Conservation (phyloP, 1,284 basidiomycete genomes). For the Austroboletus novae-zelandiae region DNA sequence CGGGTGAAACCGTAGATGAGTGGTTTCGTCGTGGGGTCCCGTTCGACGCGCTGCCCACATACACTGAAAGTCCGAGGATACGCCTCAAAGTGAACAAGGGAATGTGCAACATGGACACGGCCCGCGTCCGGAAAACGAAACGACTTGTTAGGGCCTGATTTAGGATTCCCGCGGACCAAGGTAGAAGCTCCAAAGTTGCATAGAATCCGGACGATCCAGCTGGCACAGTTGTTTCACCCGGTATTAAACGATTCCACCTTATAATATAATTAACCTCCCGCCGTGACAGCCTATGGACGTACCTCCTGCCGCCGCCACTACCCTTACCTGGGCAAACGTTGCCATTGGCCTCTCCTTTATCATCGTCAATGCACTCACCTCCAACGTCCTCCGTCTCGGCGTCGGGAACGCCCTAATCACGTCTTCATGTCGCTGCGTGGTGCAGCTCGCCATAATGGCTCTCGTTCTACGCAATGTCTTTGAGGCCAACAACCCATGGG, state of each 20-base stretch:
- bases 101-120: no score
- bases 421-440: conserved; percentile 69
- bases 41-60: no score
- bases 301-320: conserved; percentile 12
- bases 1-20: no score
- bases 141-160: no score
- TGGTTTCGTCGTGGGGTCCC: no score
- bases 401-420: conserved; percentile 67
- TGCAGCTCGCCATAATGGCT: conserved; percentile 75
- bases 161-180: no score
- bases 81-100: no score
- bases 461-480: conserved; percentile 73
- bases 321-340: conserved; percentile 70
- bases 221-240: no score
- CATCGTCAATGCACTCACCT: conserved; percentile 60
- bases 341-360: conserved; percentile 74
- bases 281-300: conserved; percentile 20
- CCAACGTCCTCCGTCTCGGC: conserved; percentile 61
- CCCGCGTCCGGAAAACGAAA: no score
- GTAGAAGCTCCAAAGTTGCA: no score
- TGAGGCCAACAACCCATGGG: conserved; percentile 69
- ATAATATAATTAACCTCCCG: background rate
- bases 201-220: no score
- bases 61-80: no score
- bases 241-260: background rate